Evolutionary conservation across 768 basidiomycete species (phyloP), one percentile per base, ranked within the genome.

Genomic region (Phylloporus arenicola): DNA sequence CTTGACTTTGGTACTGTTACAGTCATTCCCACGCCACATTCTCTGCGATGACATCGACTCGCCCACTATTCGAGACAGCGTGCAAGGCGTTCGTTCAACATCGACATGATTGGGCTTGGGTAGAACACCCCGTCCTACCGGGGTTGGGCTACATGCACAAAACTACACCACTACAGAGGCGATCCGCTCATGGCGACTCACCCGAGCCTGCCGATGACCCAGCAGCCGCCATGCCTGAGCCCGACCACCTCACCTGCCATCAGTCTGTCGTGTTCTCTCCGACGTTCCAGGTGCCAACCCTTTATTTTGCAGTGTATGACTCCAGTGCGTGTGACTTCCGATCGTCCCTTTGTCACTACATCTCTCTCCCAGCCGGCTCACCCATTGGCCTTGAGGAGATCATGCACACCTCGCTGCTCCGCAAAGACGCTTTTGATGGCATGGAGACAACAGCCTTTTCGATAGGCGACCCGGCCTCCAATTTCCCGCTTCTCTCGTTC

Each of bases 401-500:
- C 20, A 56, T 85, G 35, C 57, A 68, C 47, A 81, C 82, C 3
- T 66, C 80, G 0, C 66, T 94, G 27, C 83, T 93, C 58, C 82
- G 76, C 52, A 68, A 63, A 13, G 63, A 72, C 47, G 68, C 72
- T 14, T 68, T 81, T 19, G 68, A 73, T 7, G 68, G 71, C 13
- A 65, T 75, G 22, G 68, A 78, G 30, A 59, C 63, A 6, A 81
- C 82, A 16, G 59, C 76, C 12, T 87, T 77, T 61, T 81, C 79
- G 17, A 65, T 88, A 37, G 75, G 75, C 20, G 65, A 70, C 9
- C 73, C 76, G 2, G 67, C 64, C 12, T 73, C 79, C 2, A 65
- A 79, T 6, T 86, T 92, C 59, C 88, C 92, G 10, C 65, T 93
- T 19, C 69, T 95, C 10, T 88, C 91, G 12, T 89, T 91, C 58